Evolutionary conservation across 2,329 filamentous ascomycete species (phyloP).

Genomic region (Aurifilum marmelostoma): DNA sequence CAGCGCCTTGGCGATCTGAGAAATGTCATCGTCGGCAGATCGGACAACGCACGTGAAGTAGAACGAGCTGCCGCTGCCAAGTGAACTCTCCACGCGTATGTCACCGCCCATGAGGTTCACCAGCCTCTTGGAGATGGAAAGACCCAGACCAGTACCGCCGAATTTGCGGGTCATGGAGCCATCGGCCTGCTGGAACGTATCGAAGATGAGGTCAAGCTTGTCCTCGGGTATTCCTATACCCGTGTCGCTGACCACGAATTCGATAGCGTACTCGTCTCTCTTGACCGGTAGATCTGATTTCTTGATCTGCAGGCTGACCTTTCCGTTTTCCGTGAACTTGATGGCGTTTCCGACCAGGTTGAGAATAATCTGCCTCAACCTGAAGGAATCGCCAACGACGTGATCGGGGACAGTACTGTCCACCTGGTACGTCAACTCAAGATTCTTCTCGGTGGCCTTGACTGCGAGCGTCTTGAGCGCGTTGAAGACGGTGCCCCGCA

Average conservation of each 20-base stretch:
- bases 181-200: slow-evolving; percentile 98
- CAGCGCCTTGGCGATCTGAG: slow-evolving; percentile 79
- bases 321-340: slow-evolving; percentile 97
- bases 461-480: slow-evolving; percentile 96
- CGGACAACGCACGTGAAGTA: slow-evolving; percentile 95
- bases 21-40: slow-evolving; percentile 77
- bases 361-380: slow-evolving; percentile 92
- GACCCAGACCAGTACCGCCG: slow-evolving; percentile 87
- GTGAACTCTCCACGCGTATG: slow-evolving; percentile 93
- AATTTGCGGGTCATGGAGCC: slow-evolving; percentile 96
- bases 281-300: slow-evolving; percentile 63
- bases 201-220: slow-evolving; percentile 96
- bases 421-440: slow-evolving; percentile 91
- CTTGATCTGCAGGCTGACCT: slow-evolving; percentile 92
- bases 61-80: slow-evolving; percentile 90
- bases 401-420: slow-evolving; percentile 93
- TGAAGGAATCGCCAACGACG: slow-evolving; percentile 95
- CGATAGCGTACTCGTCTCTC: slow-evolving; percentile 86
- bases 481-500: slow-evolving; percentile 94
- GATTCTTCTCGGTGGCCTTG: slow-evolving; percentile 92
- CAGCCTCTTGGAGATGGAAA: slow-evolving; percentile 93
- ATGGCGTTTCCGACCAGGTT: slow-evolving; percentile 98
- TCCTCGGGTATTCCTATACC: slow-evolving; percentile 95
- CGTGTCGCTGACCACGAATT: slow-evolving; percentile 94
- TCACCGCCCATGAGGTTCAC: slow-evolving; percentile 96